Conservation (phyloP, 257 asterid species). For the Scutellaria minor region DNA sequence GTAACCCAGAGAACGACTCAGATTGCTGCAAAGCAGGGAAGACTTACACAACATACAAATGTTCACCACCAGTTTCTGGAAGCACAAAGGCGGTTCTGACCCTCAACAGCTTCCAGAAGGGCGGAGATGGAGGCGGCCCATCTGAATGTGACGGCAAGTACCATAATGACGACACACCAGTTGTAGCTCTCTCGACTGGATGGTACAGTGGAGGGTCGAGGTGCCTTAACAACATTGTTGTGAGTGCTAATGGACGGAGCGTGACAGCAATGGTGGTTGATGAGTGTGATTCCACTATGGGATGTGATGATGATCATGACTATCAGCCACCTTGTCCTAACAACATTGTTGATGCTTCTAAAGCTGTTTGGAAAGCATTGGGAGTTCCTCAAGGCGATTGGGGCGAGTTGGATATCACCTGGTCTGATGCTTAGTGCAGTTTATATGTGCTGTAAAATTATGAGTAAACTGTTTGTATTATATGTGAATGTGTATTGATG, state of each 20-base stretch:
- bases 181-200: conserved; percentile 52
- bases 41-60: conserved; percentile 42
- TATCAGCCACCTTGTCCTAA: conserved; percentile 54
- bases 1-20: conserved; percentile 39
- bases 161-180: conserved; percentile 45
- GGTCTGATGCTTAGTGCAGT: conserved; percentile 44
- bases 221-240: conserved; percentile 39
- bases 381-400: conserved; percentile 40
- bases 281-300: conserved; percentile 56
- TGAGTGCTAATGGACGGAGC: conserved; percentile 45
- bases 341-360: conserved; percentile 48
- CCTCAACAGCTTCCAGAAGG: conserved; percentile 42
- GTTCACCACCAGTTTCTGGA: conserved; percentile 43
- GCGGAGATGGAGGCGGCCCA: conserved; percentile 52
- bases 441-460: too few relatives aligned
- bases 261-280: conserved; percentile 57
- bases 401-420: conserved; percentile 46
- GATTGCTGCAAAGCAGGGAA: conserved; percentile 44
- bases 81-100: conserved; percentile 45
- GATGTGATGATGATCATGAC: conserved; percentile 51
- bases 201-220: conserved; percentile 46
- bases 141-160: conserved; percentile 48
- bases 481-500: too few relatives aligned
- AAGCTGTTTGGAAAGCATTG: conserved; percentile 47
- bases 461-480: too few relatives aligned